phyloP scores from a whole-genome alignment of 2,329 filamentous ascomycete genomes.

The Arthroderma uncinatum region DNA sequence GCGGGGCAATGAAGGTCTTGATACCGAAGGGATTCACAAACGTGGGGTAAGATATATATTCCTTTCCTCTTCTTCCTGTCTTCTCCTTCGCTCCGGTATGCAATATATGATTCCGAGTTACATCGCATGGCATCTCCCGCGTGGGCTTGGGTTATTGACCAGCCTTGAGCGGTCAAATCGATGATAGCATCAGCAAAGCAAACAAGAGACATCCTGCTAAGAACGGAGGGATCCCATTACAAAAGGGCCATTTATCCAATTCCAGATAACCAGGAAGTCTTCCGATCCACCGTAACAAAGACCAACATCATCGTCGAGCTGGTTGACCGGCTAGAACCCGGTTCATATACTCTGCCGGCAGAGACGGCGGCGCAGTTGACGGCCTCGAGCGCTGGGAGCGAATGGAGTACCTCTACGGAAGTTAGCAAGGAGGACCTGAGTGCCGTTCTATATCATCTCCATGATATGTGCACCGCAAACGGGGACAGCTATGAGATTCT shows the following conservation, averaged over 20 bases:
- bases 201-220: not conserved
- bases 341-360: slow-evolving; percentile 15
- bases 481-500: slow-evolving; percentile 55
- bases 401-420: slow-evolving; percentile 20
- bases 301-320: slow-evolving; percentile 86
- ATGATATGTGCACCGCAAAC: slow-evolving; percentile 57
- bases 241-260: slow-evolving; percentile 17
- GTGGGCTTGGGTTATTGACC: too few species aligned
- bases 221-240: not conserved
- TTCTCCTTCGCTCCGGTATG: not conserved
- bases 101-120: too few species aligned
- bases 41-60: slow-evolving; percentile 17
- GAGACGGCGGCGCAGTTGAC: slow-evolving; percentile 10
- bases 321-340: slow-evolving; percentile 56
- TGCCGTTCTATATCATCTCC: slow-evolving; percentile 57
- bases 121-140: too few species aligned
- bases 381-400: not conserved
- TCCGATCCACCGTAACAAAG: slow-evolving; percentile 70
- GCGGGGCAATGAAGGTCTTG: slow-evolving; percentile 19
- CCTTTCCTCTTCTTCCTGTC: not conserved
- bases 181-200: not conserved
- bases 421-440: slow-evolving; percentile 48
- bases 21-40: slow-evolving; percentile 18
- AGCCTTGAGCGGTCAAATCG: not conserved
- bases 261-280: slow-evolving; percentile 69